Evolutionary conservation across 257 asterid species (phyloP).

Genomic region (Solanum gracilifrons): DNA sequence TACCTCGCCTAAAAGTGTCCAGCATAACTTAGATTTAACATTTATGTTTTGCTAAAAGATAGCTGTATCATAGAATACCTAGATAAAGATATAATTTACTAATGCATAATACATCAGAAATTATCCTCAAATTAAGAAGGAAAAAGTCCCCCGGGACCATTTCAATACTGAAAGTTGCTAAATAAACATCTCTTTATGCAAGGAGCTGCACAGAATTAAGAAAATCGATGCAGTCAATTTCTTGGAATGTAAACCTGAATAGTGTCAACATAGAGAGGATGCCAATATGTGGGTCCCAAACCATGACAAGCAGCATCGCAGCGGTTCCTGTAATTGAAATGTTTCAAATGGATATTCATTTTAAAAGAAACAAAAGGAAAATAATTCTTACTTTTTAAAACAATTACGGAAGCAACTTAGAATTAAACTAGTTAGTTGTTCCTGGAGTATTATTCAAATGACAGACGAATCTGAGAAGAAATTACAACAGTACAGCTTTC

Average conservation of each 20-base stretch:
- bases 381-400: not conserved
- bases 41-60: not conserved
- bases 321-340: slow-evolving; percentile 71
- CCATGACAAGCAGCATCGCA: slow-evolving; percentile 83
- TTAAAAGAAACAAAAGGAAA: not conserved
- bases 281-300: slow-evolving; percentile 75
- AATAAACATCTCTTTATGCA: not conserved
- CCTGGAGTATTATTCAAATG: not conserved
- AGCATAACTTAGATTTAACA: not conserved
- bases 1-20: not conserved
- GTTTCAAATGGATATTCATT: slow-evolving; percentile 2
- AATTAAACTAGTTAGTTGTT: not conserved
- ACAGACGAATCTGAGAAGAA: not conserved
- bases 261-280: slow-evolving; percentile 60
- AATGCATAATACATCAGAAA: not conserved
- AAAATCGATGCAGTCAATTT: not conserved
- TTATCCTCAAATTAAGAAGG: not conserved
- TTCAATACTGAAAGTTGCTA: not conserved
- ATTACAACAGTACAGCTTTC: not conserved
- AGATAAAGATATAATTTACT: not conserved
- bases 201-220: not conserved
- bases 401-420: not conserved
- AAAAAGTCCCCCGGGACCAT: not conserved
- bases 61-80: not conserved
- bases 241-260: slow-evolving; percentile 47